Base-by-base conservation (phyloP, 2,329 filamentous ascomycete genomes). In the Fusarium ramigenum region DNA sequence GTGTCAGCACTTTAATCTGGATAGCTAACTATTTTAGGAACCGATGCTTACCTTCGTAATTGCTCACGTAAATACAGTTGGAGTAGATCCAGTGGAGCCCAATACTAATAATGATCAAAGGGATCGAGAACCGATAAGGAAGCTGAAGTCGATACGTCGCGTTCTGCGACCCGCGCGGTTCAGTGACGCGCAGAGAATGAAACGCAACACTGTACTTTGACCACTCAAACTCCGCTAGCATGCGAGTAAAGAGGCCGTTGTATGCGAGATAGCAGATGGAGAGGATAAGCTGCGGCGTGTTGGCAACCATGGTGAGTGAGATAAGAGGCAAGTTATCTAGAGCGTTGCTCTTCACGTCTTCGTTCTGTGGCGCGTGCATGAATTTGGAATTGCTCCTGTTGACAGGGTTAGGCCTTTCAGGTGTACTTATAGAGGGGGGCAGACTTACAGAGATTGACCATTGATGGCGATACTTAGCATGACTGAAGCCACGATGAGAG, bases 1-100 rank as follows among this genome's bases (percentile, higher is more conserved):
- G 7, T 40, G 44, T 71, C 25, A 59, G 46, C 8, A 32, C 19
- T 19, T 7, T 28, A 25, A 32, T 28, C 14, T 10, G 7, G 12
- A 7, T 4, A 56, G 5, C 50, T 9, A 36, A 18, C 42, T 21
- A 10, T n/a, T 28, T 23, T 2, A 2, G 37, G 7, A 5, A 32
- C 14, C 2, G 1, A 6, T 14, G 4, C 60, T 52, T 36, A 72
- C 72, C 32, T 30, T 74, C 72, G n/a, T 74, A 74, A 23, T 74
- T 74, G 18, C 72, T 74, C 7, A 74, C 72, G 15, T 74, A 74
- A 11, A 74, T 63, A 4, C 71, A 72, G 15, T 74, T 74, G 10
- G 72, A 74, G 23, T 69, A 72, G 8, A 78, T 52, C 76, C 76
- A 78, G 42, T 78, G 76, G 1, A 78, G 63, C 1, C 30, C 6